Evolutionary conservation across 805 yeast species (phyloP).

Genomic region (Myxozyma geophila): DNA sequence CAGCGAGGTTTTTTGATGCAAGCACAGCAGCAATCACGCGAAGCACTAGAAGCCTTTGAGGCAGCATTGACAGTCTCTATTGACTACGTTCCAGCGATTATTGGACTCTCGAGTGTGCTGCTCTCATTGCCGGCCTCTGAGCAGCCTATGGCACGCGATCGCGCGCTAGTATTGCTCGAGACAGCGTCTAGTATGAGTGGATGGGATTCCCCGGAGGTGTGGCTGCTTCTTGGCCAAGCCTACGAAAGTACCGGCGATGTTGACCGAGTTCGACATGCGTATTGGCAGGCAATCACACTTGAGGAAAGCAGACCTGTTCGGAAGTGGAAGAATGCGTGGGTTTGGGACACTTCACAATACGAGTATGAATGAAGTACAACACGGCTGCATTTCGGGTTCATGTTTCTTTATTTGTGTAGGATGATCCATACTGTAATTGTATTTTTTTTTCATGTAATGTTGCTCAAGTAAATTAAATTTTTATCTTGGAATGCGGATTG

Average conservation of each 20-base stretch:
- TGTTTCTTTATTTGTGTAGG: not conserved
- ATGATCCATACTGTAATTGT: too few species aligned
- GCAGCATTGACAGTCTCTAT: conserved; percentile 35
- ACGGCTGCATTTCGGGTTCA: not conserved
- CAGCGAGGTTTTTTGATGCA: conserved; percentile 32
- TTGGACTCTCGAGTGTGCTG: conserved; percentile 24
- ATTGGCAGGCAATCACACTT: conserved; percentile 29
- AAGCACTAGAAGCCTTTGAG: conserved; percentile 31
- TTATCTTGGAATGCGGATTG: too few species aligned
- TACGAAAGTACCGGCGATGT: conserved; percentile 25
- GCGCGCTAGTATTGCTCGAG: conserved; percentile 33
- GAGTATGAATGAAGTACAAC: conserved; percentile 5
- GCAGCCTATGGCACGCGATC: conserved; percentile 37
- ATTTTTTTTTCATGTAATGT: too few species aligned
- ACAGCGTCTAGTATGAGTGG: conserved; percentile 25
- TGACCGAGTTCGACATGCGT: conserved; percentile 19
- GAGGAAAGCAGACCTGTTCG: conserved; percentile 34
- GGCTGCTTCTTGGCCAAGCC: conserved; percentile 29
- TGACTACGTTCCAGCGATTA: conserved; percentile 33
- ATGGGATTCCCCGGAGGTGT: conserved; percentile 34
- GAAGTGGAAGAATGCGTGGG: conserved; percentile 28
- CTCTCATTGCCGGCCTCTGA: conserved; percentile 18
- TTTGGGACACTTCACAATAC: conserved; percentile 28
- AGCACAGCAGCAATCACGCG: conserved; percentile 20
- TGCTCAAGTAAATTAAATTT: not conserved